phyloP scores from a whole-genome alignment of 768 basidiomycete genomes.

The Arthromyces matolae region DNA sequence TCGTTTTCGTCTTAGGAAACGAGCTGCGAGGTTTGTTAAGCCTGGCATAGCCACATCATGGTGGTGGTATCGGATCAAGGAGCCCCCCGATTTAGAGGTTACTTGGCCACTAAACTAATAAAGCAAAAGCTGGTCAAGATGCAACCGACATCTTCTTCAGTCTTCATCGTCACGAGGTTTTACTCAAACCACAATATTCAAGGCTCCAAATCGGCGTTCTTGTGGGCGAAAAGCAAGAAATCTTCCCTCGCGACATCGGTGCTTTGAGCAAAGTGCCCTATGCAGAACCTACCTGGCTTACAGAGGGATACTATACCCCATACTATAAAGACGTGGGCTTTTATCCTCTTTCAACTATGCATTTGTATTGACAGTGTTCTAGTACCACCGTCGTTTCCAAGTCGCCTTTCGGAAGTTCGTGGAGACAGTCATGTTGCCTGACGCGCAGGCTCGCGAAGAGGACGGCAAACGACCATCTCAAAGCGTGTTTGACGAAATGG shows the following conservation, averaged over 20 bases:
- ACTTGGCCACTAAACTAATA: background rate
- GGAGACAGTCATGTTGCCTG: conserved; percentile 63
- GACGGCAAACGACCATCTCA: conserved; percentile 78
- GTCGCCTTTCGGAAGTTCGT: conserved; percentile 63
- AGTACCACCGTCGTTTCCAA: conserved; percentile 39
- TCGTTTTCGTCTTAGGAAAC: too few relatives aligned
- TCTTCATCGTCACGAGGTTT: conserved; percentile 83
- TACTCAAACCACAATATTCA: conserved; percentile 68
- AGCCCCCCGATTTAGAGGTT: background rate
- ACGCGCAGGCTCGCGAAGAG: conserved; percentile 62
- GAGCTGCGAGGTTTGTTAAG: too few relatives aligned
- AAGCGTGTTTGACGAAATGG: conserved; percentile 70
- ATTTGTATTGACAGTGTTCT: background rate
- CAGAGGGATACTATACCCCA: conserved; percentile 65
- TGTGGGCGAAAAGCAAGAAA: conserved; percentile 56
- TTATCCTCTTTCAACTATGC: conserved; percentile 40
- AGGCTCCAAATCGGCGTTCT: conserved; percentile 75
- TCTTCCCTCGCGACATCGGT: conserved; percentile 41
- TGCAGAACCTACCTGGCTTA: conserved; percentile 84
- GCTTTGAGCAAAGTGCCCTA: conserved; percentile 76
- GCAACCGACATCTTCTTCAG: conserved; percentile 86
- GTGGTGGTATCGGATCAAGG: too few relatives aligned
- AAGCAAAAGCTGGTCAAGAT: conserved; percentile 80
- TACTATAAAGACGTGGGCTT: conserved; percentile 67
- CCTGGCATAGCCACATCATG: too few relatives aligned